Percentiles rank a stretch among this genome's conserved stretches.
These are phyloP conservation scores for Phytophthora crassamura DNA, from an alignment of 352 stramenopile genomes.

Conservation along the genomic window DNA sequence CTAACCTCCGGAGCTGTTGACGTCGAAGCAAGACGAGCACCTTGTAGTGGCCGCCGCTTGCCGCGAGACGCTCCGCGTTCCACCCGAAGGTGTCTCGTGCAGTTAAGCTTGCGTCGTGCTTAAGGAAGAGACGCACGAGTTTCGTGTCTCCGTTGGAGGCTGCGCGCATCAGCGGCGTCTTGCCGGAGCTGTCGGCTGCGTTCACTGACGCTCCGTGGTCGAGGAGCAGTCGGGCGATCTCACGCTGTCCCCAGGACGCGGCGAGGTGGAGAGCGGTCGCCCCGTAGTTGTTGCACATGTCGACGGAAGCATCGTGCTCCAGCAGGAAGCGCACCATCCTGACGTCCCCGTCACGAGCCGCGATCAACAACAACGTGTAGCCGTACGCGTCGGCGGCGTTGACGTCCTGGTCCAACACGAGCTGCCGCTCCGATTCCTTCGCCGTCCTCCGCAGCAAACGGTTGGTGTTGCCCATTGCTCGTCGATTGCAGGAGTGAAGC, in stretches of 20 bases:
- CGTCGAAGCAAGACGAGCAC: constrained; percentile 16
- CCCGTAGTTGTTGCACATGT: constrained; percentile 23
- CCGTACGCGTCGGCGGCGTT: constrained; percentile 16
- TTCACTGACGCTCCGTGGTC: constrained; percentile 23
- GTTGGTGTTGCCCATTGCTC: constrained; percentile 23
- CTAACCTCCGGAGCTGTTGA: constrained; percentile 4
- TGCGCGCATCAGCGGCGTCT: constrained; percentile 26
- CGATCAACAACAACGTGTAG: constrained; percentile 27
- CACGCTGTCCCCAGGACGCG: constrained; percentile 12
- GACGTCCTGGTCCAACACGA: constrained; percentile 5
- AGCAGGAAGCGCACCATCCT: constrained; percentile 25
- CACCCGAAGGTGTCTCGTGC: constrained; percentile 22
- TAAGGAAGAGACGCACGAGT: constrained; percentile 21
- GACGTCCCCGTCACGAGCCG: constrained; percentile 25
- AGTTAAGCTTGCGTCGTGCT: constrained; percentile 14
- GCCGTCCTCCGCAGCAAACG: background rate
- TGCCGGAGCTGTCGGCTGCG: constrained; percentile 23
- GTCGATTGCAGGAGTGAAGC: constrained; percentile 17
- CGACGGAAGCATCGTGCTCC: constrained; percentile 23
- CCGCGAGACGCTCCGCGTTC: constrained; percentile 22
- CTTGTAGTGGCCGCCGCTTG: constrained; percentile 11
- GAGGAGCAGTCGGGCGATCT: constrained; percentile 21
- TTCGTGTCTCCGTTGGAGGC: constrained; percentile 24
- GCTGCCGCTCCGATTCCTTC: constrained; percentile 7
- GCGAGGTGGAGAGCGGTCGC: constrained; percentile 31